phyloP scores from a whole-genome alignment of 2,329 filamentous ascomycete genomes.

The Meredithiella fracta region DNA sequence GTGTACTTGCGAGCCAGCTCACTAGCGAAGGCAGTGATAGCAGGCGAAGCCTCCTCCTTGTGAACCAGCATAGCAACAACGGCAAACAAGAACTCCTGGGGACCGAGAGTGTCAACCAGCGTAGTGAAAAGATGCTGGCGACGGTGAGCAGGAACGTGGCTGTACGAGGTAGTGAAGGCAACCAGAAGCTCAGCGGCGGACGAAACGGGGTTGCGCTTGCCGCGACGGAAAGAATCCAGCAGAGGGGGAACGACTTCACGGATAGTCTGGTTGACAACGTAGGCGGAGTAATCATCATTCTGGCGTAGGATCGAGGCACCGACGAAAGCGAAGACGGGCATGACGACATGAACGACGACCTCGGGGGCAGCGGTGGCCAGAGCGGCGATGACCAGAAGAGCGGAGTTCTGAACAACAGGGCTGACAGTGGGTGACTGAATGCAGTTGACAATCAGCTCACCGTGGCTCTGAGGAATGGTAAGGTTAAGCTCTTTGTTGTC shows the following conservation, averaged over 20 bases:
- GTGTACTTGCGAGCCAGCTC: slow-evolving; percentile 59
- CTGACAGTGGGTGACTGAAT: slow-evolving; percentile 71
- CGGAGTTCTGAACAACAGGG: slow-evolving; percentile 84
- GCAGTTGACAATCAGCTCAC: slow-evolving; percentile 84
- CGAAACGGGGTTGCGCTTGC: slow-evolving; percentile 59
- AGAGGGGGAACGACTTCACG: slow-evolving; percentile 85
- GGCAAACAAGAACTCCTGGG: slow-evolving; percentile 75
- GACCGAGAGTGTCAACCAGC: slow-evolving; percentile 67
- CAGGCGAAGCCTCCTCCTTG: slow-evolving; percentile 51
- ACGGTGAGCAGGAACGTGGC: slow-evolving; percentile 82
- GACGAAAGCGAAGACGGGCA: slow-evolving; percentile 99
- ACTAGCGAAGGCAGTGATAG: slow-evolving; percentile 56
- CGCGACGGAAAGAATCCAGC: slow-evolving; percentile 67
- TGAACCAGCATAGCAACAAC: slow-evolving; percentile 82
- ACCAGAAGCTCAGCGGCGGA: slow-evolving; percentile 81
- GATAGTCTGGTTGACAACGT: slow-evolving; percentile 90
- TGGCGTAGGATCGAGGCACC: slow-evolving; percentile 79
- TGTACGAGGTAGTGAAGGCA: slow-evolving; percentile 90
- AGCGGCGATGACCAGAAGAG: slow-evolving; percentile 71
- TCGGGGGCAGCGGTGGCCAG: slow-evolving; percentile 80
- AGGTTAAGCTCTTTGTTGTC: slow-evolving; percentile 36
- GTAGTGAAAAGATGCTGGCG: slow-evolving; percentile 70
- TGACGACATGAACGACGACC: slow-evolving; percentile 85
- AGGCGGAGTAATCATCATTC: slow-evolving; percentile 90
- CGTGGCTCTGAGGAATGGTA: slow-evolving; percentile 62